Conservation (phyloP, 1,284 basidiomycete species). For the Bothia castanella region DNA sequence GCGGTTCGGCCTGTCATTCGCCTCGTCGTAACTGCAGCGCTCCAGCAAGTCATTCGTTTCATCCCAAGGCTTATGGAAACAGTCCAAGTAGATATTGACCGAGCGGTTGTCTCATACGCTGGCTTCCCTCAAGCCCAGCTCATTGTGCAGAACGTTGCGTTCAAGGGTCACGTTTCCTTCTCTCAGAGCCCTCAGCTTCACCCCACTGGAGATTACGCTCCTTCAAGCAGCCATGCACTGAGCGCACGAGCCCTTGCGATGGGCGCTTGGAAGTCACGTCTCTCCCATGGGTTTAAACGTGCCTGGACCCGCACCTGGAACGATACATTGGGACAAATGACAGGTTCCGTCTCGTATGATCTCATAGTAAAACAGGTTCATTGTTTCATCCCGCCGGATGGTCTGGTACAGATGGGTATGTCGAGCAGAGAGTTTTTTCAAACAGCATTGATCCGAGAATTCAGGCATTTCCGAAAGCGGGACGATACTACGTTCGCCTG, state of each 20-base stretch:
- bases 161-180: conserved; percentile 55
- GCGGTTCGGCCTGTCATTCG: conserved; percentile 59
- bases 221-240: conserved; percentile 26
- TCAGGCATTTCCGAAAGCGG: conserved; percentile 22
- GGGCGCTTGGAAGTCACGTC: conserved; percentile 56
- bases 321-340: conserved; percentile 60
- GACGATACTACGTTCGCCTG: conserved; percentile 44
- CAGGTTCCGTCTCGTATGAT: conserved; percentile 49
- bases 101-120: conserved; percentile 47
- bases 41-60: conserved; percentile 58
- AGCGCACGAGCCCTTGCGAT: conserved; percentile 43
- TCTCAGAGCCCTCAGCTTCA: conserved; percentile 43
- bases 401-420: conserved; percentile 30
- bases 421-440: not conserved
- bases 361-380: conserved; percentile 49
- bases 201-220: conserved; percentile 24
- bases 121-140: conserved; percentile 51
- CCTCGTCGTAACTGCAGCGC: conserved; percentile 45
- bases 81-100: conserved; percentile 62
- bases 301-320: conserved; percentile 65
- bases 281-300: conserved; percentile 56
- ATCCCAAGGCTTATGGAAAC: conserved; percentile 63
- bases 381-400: conserved; percentile 36
- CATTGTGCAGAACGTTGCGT: conserved; percentile 44
- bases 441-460: conserved; percentile 5